Evolutionary conservation across 495 filamentous ascomycete genomes (phyloP), one percentile per base, ranked within the genome.

Genomic region (Talaromyces adpressus): DNA sequence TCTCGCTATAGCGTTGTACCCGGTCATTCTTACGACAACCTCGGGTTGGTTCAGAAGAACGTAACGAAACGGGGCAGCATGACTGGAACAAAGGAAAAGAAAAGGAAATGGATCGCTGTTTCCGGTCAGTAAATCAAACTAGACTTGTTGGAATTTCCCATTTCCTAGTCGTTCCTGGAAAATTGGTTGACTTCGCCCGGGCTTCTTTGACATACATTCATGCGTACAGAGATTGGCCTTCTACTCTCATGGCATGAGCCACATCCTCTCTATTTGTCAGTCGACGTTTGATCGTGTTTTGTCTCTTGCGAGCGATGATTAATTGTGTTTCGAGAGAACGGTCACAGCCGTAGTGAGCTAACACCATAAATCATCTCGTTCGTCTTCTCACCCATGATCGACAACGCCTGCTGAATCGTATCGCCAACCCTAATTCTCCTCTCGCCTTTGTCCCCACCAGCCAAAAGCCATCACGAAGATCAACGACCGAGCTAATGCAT

Each of bases 81-180:
- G 47, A 57, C 36, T 57, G 49, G 51, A 56, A 64, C 45, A 62
- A 64, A 58, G 41, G 62, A 30, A 32, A 63, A 49, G 20, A 56
- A 62, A 53, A 52, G 57, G 61, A 59, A 41, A 52, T 12, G 18
- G 7, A 49, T 27, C 32, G 32, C n/a, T 29, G 4, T 27, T 14
- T 56, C 52, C 52, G 11, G 52, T 56, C 52, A 25, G 2, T 6
- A 7, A 6, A 20, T 20, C 3, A 25, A 22, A 23, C 52, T 29
- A 56, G 22, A 9, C 22, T 27, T 56, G 51, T 11, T 14, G 52
- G 23, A 29, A 5, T 36, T 22, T 58, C 30, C 16, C 11, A 32
- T 58, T 32, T 36, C 29, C 49, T 5, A 36, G 30, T 23, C 51
- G 5, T 9, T 23, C 36, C 56, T 36, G 11, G 52, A 56, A 29